phyloP scores from a whole-genome alignment of 2,329 filamentous ascomycete species.

The Botrytis tulipae region DNA sequence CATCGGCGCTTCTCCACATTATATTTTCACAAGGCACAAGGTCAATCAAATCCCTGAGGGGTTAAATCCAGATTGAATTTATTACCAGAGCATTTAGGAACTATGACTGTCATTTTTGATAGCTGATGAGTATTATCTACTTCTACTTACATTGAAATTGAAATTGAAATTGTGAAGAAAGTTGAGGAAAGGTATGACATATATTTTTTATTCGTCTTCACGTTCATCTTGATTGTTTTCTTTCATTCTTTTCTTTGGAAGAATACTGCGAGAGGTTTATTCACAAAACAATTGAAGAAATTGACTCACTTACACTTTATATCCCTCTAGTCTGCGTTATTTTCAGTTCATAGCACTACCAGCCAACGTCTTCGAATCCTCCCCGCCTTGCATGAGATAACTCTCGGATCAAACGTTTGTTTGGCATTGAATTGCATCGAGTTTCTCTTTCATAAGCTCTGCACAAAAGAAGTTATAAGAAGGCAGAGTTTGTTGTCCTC shows the following conservation, averaged over 20 bases:
- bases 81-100: constrained; percentile 11
- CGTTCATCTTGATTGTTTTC: background rate
- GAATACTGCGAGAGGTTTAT: background rate
- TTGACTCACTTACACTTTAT: background rate
- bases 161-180: background rate
- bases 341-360: constrained; percentile 23
- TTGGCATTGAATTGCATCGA: constrained; percentile 28
- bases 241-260: background rate
- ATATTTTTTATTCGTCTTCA: background rate
- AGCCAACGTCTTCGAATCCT: background rate
- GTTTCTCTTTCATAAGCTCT: constrained; percentile 29
- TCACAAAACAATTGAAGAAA: background rate
- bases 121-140: background rate
- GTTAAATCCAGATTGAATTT: background rate
- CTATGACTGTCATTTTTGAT: constrained; percentile 13
- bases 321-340: constrained; percentile 31
- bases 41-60: background rate
- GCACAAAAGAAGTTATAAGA: constrained; percentile 30
- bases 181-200: constrained; percentile 6
- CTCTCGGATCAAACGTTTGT: constrained; percentile 26
- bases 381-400: constrained; percentile 37
- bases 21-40: constrained; percentile 7
- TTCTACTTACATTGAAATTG: no score
- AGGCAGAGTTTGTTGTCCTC: constrained; percentile 14
- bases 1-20: background rate